Evolutionary conservation across 768 basidiomycete genomes (phyloP).

Genomic region (Suillus ampliporus): DNA sequence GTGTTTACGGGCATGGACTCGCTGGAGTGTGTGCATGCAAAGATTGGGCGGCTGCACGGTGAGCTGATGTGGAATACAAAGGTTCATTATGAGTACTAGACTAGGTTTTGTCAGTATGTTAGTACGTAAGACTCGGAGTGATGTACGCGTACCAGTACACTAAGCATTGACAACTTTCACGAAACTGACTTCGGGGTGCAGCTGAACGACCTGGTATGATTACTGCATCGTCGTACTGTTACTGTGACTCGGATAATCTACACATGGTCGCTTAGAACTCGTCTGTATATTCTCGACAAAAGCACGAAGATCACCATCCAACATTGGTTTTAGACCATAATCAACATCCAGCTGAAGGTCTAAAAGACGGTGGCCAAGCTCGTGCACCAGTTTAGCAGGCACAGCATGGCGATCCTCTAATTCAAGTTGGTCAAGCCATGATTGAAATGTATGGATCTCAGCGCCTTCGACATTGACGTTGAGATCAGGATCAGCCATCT

Average conservation of each 20-base stretch:
- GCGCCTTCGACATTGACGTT: neutral
- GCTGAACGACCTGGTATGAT: neutral
- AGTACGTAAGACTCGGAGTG: no score
- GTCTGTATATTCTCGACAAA: neutral
- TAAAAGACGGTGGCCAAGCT: neutral
- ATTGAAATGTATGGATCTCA: constrained; percentile 1
- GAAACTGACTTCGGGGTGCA: neutral
- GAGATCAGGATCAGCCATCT: neutral
- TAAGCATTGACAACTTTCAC: no score
- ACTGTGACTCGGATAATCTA: neutral
- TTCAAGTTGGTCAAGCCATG: neutral
- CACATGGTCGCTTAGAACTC: neutral
- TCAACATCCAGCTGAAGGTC: neutral
- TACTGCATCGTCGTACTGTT: neutral
- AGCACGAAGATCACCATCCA: neutral
- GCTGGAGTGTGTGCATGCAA: neutral
- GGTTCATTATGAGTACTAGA: neutral
- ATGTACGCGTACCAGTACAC: no score
- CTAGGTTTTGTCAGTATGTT: neutral
- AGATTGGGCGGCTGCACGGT: neutral
- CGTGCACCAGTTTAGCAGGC: neutral
- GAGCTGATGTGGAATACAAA: neutral
- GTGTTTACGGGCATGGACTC: neutral
- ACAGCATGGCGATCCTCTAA: neutral
- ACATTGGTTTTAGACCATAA: neutral